Conservation (phyloP, 176 grass and related monocot genomes). For the Oryza meyeriana region DNA sequence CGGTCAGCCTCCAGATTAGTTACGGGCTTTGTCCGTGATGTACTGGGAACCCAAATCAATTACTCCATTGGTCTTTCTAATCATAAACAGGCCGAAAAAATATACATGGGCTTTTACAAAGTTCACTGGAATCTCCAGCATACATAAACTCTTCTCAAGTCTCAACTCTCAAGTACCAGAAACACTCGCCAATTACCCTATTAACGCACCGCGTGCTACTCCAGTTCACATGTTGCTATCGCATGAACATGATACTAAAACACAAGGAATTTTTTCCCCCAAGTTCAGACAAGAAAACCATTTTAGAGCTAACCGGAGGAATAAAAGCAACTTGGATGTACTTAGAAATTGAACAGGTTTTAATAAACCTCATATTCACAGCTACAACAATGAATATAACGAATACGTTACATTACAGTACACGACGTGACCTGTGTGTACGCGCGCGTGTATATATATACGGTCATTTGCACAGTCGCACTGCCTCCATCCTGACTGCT, state of each 20-base stretch:
- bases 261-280: neutral
- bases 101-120: neutral
- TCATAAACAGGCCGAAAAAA: neutral
- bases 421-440: neutral
- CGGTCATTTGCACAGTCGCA: conserved; percentile 42
- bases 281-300: no score
- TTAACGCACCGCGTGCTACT: no score
- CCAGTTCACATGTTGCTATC: no score
- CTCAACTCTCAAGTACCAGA: no score
- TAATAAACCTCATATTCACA: neutral
- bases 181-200: no score
- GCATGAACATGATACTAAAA: neutral
- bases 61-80: no score
- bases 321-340: no score
- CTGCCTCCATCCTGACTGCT: conserved; percentile 46
- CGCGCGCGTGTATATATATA: neutral
- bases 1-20: no score
- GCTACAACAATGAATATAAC: conserved; percentile 11
- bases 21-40: neutral
- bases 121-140: neutral
- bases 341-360: no score
- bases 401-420: conserved; percentile 7
- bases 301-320: no score
- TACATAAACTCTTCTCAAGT: no score
- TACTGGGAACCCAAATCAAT: neutral